Base-by-base conservation (phyloP, 768 basidiomycete species). In the Phlegmacium glaucopus region DNA sequence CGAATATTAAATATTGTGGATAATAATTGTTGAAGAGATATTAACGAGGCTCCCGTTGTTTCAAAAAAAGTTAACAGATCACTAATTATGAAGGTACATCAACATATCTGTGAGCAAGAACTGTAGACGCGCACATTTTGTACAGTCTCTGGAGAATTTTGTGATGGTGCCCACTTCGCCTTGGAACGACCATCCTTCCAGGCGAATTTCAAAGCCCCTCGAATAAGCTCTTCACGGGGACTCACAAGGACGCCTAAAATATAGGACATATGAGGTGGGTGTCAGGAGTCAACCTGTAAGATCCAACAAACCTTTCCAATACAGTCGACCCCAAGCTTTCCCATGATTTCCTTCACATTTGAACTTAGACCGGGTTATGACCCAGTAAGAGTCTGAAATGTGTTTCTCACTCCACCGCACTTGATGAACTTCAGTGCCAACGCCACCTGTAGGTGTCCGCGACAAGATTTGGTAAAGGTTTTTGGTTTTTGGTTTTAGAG, bases 251-350 rank as follows among this genome's bases (percentile, higher is more conserved):
- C 77, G 39, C 86, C 87, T 89, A 41, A 39, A 27, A 44, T 37
- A 45, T 12, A 48, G 44, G 32, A 39, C 36, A n/a, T n/a, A 39
- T 48, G 28, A 44, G 32, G 8, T 36, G 16, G 27, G 51, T 41
- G 10, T 16, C 18, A 15, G 13, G 39, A 16, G 16, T 22, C 34
- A 15, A 12, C 22, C 1, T 16, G 32, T 38, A 25, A 22, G 22
- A n/a, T 17, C n/a, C 39, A 25, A 67, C 81, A 49, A 44, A 90
- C 90, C 88, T 71, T 75, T 81, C 88, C 90, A 93, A 46, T 82
- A 75, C 4, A 92, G 68, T 49, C 72, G 71, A 6, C 90, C 90
- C 91, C 91, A 93, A 13, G 80, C 90, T 63, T 84, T 90, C 2
- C 90, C 90, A 55, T 90, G 86, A 22, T 64, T 72, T 22, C 89